Percentiles rank a stretch among this genome's conserved stretches.
Evolutionary conservation across 2,329 filamentous ascomycete species (phyloP).

Genomic region (Monosporascus sp.): DNA sequence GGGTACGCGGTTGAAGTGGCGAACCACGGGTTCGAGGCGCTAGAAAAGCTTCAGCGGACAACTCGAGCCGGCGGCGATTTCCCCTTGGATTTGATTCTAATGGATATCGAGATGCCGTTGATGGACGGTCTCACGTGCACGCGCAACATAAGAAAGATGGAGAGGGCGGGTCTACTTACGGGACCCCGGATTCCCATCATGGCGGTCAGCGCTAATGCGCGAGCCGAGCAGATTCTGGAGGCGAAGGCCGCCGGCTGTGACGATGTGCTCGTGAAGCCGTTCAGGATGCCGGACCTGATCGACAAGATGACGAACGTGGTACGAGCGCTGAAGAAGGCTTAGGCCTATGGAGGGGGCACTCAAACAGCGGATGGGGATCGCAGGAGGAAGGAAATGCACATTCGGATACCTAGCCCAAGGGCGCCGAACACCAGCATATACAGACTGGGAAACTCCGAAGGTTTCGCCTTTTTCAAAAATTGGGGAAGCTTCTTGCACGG

Average conservation of each 20-base stretch:
- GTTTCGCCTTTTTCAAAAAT: too few relatives aligned
- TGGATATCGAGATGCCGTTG: slow-evolving; percentile 75
- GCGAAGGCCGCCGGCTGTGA: slow-evolving; percentile 51
- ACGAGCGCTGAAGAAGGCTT: slow-evolving; percentile 7
- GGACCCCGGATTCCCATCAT: slow-evolving; percentile 57
- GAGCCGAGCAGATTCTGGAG: slow-evolving; percentile 54
- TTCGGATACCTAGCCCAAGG: too few relatives aligned
- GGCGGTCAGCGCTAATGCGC: slow-evolving; percentile 63
- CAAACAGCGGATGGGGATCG: not conserved
- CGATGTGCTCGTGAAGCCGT: slow-evolving; percentile 69
- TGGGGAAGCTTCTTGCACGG: too few relatives aligned
- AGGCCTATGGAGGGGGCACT: not conserved
- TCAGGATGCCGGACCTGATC: slow-evolving; percentile 57
- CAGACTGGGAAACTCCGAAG: too few relatives aligned
- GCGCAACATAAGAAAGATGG: slow-evolving; percentile 57
- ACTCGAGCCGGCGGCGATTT: slow-evolving; percentile 20
- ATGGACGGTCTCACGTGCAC: slow-evolving; percentile 68
- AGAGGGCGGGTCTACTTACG: slow-evolving; percentile 46
- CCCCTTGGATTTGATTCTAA: slow-evolving; percentile 58
- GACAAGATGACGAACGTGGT: slow-evolving; percentile 54
- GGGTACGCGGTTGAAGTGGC: slow-evolving; percentile 57
- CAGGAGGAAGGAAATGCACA: too few relatives aligned
- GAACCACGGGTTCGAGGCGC: slow-evolving; percentile 57
- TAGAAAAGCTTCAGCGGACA: slow-evolving; percentile 34
- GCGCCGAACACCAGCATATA: too few relatives aligned